These are phyloP conservation scores for Astrothelium subdiscretum DNA, from an alignment of 495 filamentous ascomycete species.

Conservation along the genomic window DNA sequence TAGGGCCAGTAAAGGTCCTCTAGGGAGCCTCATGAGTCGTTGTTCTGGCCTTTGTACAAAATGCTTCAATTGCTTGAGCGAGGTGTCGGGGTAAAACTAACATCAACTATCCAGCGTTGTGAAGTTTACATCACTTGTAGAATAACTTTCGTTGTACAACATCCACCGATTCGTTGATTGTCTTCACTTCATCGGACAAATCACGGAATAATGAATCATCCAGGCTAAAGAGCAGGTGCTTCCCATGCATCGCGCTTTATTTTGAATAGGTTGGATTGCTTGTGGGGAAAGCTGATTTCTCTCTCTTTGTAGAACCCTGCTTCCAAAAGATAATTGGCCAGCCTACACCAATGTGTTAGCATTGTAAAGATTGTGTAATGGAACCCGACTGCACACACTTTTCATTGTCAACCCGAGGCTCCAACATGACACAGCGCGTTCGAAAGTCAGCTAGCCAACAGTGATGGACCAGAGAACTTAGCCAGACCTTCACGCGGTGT, in stretches of 20 bases:
- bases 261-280: constrained; percentile 80
- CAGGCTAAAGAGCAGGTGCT: constrained; percentile 53
- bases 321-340: constrained; percentile 62
- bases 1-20: not conserved
- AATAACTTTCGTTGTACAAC: not conserved
- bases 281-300: constrained; percentile 83
- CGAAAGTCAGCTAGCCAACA: constrained; percentile 68
- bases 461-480: constrained; percentile 76
- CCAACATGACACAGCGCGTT: constrained; percentile 70
- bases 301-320: constrained; percentile 81
- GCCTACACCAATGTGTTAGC: constrained; percentile 36
- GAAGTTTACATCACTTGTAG: not conserved
- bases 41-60: not conserved
- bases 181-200: not conserved
- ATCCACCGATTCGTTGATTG: not conserved
- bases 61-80: not conserved
- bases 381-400: constrained; percentile 50
- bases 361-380: not conserved
- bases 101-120: not conserved
- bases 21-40: not conserved
- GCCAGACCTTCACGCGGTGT: constrained; percentile 64
- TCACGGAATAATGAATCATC: not conserved
- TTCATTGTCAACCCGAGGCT: constrained; percentile 84
- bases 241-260: constrained; percentile 75
- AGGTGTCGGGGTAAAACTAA: not conserved